Percentiles rank a stretch among this genome's conserved stretches.
Conservation (phyloP, 139 green algal genomes). For the Prasinococcaceae sp. region DNA sequence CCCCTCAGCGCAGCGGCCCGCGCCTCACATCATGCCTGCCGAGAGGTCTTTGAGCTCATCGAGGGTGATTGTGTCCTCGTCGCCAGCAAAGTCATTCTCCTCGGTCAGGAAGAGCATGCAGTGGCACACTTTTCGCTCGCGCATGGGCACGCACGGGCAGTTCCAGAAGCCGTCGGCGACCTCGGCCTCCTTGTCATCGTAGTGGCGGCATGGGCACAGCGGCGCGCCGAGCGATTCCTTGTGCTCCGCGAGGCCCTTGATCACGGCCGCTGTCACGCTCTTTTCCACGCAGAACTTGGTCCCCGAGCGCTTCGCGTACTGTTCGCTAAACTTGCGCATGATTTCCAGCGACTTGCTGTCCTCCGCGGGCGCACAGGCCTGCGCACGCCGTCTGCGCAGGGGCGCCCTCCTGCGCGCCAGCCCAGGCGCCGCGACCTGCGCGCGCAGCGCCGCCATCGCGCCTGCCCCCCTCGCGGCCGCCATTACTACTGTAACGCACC, state of each 20-base stretch:
- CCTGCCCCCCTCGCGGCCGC: no score
- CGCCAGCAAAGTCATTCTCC: constrained; percentile 86
- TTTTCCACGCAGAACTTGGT: constrained; percentile 98
- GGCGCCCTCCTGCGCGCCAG: no score
- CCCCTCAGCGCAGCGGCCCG: no score
- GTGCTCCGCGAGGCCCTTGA: constrained; percentile 94
- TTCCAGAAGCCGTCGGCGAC: constrained; percentile 95
- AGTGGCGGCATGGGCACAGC: constrained; percentile 72
- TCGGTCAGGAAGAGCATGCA: constrained; percentile 99
- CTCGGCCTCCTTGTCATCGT: constrained; percentile 95
- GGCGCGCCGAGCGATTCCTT: constrained; percentile 90
- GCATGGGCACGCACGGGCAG: constrained; percentile 97
- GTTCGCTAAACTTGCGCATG: constrained; percentile 97
- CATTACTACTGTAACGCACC: no score
- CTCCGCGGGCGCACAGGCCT: no score
- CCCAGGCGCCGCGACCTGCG: no score
- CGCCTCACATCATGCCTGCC: constrained; percentile 5
- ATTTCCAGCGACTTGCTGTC: constrained; percentile 67
- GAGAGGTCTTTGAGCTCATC: constrained; percentile 15
- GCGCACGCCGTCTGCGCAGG: no score
- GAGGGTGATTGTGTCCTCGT: constrained; percentile 35
- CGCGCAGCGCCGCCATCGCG: no score
- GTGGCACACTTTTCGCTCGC: constrained; percentile 94
- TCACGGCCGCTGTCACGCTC: constrained; percentile 93
- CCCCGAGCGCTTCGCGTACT: constrained; percentile 86